phyloP scores from a whole-genome alignment of 805 yeast species.

The Candida glaebosa region DNA sequence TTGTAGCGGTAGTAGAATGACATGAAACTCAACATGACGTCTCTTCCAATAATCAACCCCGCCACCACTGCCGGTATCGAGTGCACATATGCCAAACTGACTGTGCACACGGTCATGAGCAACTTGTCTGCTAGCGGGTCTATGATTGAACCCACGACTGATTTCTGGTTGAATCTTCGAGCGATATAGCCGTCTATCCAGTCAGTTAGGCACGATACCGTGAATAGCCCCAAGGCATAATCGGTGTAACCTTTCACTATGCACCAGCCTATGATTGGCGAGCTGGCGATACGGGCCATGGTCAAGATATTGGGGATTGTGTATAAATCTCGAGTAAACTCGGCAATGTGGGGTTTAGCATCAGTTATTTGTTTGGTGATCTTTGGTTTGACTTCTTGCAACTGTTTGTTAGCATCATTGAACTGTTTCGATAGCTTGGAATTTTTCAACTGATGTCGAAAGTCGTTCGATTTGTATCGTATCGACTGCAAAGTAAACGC shows the following conservation, averaged over 20 bases:
- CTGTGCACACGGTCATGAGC: conserved; percentile 81
- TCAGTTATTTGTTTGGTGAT: conserved; percentile 1
- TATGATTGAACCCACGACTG: conserved; percentile 83
- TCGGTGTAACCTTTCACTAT: conserved; percentile 61
- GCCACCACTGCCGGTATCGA: conserved; percentile 69
- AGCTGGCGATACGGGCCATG: conserved; percentile 67
- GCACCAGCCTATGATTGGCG: conserved; percentile 83
- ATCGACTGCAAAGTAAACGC: neutral
- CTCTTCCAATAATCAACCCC: conserved; percentile 76
- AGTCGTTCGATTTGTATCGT: neutral
- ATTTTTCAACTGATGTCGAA: neutral
- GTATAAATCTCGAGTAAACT: conserved; percentile 27
- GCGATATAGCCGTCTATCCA: conserved; percentile 92
- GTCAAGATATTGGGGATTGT: conserved; percentile 89
- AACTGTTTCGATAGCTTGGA: conserved; percentile 1
- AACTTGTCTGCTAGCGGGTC: conserved; percentile 96
- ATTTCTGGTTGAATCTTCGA: conserved; percentile 66
- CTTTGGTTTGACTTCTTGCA: conserved; percentile 2
- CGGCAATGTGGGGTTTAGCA: conserved; percentile 4
- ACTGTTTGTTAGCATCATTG: conserved; percentile 4
- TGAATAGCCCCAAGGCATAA: conserved; percentile 69
- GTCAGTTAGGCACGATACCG: conserved; percentile 87
- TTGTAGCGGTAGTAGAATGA: conserved; percentile 71
- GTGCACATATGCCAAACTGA: conserved; percentile 64
- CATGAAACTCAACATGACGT: conserved; percentile 64